Conservation (phyloP, 129 eudicot genomes). For the Calendula officinalis region DNA sequence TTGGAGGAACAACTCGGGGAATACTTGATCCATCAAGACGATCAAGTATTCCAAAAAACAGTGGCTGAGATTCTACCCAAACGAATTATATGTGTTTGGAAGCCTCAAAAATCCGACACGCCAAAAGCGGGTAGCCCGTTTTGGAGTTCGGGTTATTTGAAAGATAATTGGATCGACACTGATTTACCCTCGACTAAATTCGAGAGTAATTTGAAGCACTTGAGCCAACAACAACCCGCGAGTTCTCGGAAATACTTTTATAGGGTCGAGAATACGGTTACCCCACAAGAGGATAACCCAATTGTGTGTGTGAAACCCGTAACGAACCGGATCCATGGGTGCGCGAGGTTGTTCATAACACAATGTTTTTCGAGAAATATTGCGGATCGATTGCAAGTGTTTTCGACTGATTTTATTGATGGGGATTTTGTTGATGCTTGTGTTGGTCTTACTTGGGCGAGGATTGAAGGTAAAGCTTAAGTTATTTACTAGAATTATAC, state of each 20-base stretch:
- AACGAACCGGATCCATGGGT: slow-evolving; percentile 74
- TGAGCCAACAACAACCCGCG: slow-evolving; percentile 61
- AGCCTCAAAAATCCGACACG: slow-evolving; percentile 73
- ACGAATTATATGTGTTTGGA: slow-evolving; percentile 86
- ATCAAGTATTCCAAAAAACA: slow-evolving; percentile 66
- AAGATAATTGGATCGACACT: slow-evolving; percentile 95
- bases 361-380: slow-evolving; percentile 55
- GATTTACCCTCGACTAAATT: slow-evolving; percentile 84
- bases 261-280: slow-evolving; percentile 93
- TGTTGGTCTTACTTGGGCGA: slow-evolving; percentile 71
- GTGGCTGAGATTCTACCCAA: slow-evolving; percentile 72
- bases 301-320: slow-evolving; percentile 85
- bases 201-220: slow-evolving; percentile 73
- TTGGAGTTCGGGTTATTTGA: slow-evolving; percentile 73
- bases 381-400: slow-evolving; percentile 68
- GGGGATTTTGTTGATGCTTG: slow-evolving; percentile 90
- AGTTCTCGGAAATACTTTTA: slow-evolving; percentile 64
- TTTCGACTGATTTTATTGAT: slow-evolving; percentile 75
- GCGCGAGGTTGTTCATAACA: slow-evolving; percentile 60
- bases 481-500: background rate
- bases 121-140: slow-evolving; percentile 71
- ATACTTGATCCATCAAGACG: slow-evolving; percentile 77
- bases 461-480: slow-evolving; percentile 72
- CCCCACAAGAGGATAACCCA: slow-evolving; percentile 90
- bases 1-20: slow-evolving; percentile 76